Evolutionary conservation across 805 yeast species (phyloP), one percentile per base, ranked within the genome.

Genomic region (Grigorovia jiainica): DNA sequence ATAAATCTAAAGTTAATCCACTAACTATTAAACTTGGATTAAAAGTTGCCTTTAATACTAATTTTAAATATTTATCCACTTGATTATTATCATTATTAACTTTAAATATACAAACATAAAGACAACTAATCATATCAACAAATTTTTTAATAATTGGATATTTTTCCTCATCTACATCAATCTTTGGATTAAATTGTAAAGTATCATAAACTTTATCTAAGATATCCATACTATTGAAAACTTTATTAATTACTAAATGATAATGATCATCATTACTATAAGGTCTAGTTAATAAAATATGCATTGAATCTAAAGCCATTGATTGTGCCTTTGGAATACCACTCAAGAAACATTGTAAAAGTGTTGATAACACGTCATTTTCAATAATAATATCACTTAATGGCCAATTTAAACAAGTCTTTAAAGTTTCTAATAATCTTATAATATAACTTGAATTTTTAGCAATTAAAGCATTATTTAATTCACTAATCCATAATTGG

Each of bases 381-480:
- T 72, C 65, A 35, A 80, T 73, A 41, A 90, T 72, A 1, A 89
- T 78, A 13, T 75, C 68, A 2, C 96, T 90, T 40, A 84, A 74
- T 7, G 89, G 76, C 98, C 98, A 92, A 52, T 84, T 87, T 45
- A 92, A 71, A 52, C 95, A 84, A 0, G 95, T 82, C 56, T 92
- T 92, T 55, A 90, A 73, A 4, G 94, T 82, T 47, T 87, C 85
- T 32, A 92, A 66, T 5, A 83, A 69, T 53, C 82, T 78, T 34
- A 82, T 73, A 2, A 79, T 79, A 54, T 79, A 79, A 38, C 66
- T 70, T 17, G 69, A 55, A 39, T 70, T 68, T 34, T 54, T 54
- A 34, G 63, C 62, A 36, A 54, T 47, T 48, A 65, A 72, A 45
- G 66, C 82, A 60, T 47, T 68, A 19, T 79, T 58, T 30, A 75